Conservation (phyloP, 176 grass and related monocot species). For the Thinopyrum elongatum region DNA sequence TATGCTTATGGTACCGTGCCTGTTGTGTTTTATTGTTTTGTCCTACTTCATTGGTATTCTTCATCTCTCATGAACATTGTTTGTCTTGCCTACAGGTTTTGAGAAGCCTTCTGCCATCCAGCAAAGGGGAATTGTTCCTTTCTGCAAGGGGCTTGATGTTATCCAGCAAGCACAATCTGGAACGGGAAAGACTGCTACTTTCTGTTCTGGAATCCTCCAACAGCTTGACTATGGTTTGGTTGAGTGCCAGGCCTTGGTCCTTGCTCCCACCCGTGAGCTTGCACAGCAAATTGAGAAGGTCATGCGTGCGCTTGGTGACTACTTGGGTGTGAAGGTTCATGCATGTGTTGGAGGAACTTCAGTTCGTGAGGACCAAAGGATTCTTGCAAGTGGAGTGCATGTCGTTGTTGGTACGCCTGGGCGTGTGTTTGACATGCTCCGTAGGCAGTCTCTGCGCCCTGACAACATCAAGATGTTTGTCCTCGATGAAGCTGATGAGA, state of each 20-base stretch:
- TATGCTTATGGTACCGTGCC: slow-evolving; percentile 71
- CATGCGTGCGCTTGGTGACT: slow-evolving; percentile 91
- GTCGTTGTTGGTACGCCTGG: slow-evolving; percentile 90
- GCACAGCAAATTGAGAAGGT: slow-evolving; percentile 96
- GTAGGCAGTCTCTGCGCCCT: slow-evolving; percentile 81
- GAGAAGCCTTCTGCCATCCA: slow-evolving; percentile 96
- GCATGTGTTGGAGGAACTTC: slow-evolving; percentile 88
- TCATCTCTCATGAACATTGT: neutral
- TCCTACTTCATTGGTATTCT: neutral
- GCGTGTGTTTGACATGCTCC: slow-evolving; percentile 84
- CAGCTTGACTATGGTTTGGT: slow-evolving; percentile 89
- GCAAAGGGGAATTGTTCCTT: slow-evolving; percentile 90
- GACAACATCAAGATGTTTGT: slow-evolving; percentile 96
- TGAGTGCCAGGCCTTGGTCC: slow-evolving; percentile 87
- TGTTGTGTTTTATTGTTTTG: neutral
- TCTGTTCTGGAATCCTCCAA: slow-evolving; percentile 89
- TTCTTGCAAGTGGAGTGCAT: slow-evolving; percentile 81
- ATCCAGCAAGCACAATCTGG: slow-evolving; percentile 96
- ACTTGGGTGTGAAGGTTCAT: slow-evolving; percentile 88
- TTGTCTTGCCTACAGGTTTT: slow-evolving; percentile 56
- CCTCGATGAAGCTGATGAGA: slow-evolving; percentile 92
- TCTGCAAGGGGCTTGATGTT: slow-evolving; percentile 94
- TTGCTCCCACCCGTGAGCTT: slow-evolving; percentile 91
- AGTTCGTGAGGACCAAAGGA: slow-evolving; percentile 90
- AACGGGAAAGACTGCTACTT: slow-evolving; percentile 94